A percentile compares a stretch with the other conserved stretches of the same genome.
Evolutionary conservation across 108 stramenopile genomes (phyloP).

Genomic region (Cylindrotheca closterium): DNA sequence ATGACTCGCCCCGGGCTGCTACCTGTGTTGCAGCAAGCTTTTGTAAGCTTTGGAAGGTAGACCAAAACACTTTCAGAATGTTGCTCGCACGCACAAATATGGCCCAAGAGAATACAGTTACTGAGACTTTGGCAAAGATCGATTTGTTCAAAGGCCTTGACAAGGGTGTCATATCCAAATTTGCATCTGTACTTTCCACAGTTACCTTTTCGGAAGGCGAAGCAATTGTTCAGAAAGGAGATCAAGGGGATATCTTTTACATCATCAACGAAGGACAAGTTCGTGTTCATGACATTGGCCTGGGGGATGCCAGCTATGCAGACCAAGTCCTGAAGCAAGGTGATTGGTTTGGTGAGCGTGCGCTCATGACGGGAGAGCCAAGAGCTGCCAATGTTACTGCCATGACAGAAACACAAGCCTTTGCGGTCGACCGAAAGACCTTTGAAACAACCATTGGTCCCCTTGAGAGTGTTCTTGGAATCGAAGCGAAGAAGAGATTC

Average conservation of each 20-base stretch:
- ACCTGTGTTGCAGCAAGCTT: constrained; percentile 48
- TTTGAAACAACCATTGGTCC: constrained; percentile 43
- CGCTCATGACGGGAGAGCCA: constrained; percentile 29
- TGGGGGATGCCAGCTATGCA: constrained; percentile 46
- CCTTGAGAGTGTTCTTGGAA: constrained; percentile 28
- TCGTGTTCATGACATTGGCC: constrained; percentile 39
- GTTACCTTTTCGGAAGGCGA: constrained; percentile 48
- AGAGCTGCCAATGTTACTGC: constrained; percentile 55
- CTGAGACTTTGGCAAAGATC: constrained; percentile 43
- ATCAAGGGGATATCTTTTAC: constrained; percentile 62
- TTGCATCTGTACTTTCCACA: constrained; percentile 49
- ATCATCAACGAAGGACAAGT: constrained; percentile 70
- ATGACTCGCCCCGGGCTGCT: constrained; percentile 86
- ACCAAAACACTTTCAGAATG: constrained; percentile 63
- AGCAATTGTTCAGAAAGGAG: constrained; percentile 59
- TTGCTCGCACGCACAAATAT: constrained; percentile 50
- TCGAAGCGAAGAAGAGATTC: constrained; percentile 36
- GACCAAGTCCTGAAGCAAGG: constrained; percentile 49
- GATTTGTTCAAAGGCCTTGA: constrained; percentile 48
- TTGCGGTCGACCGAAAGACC: constrained; percentile 43
- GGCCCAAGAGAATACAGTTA: constrained; percentile 3
- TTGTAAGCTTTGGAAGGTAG: constrained; percentile 35
- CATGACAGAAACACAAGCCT: constrained; percentile 17
- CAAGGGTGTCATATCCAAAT: constrained; percentile 34
- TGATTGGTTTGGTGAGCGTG: constrained; percentile 40